phyloP scores from a whole-genome alignment of 73 alveolate species.

The Uronychia setigera region DNA sequence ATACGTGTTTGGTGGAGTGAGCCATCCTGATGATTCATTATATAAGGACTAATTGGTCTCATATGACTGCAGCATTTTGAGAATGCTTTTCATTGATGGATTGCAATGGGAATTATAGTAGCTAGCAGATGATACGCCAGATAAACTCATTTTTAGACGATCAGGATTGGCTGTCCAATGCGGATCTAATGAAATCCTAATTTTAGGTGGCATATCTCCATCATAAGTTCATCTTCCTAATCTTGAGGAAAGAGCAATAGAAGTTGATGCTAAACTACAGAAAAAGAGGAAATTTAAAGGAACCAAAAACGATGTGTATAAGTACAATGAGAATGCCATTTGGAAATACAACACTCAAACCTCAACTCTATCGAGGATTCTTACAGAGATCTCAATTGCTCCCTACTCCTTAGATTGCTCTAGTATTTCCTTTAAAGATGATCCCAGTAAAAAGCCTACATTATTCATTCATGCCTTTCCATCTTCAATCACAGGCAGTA shows the following conservation, averaged over 20 bases:
- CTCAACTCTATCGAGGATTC: too few relatives aligned
- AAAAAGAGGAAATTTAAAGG: too few relatives aligned
- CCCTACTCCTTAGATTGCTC: background rate
- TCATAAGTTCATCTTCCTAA: background rate
- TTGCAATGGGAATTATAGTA: background rate
- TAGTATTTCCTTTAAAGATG: too few relatives aligned
- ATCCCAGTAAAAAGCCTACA: too few relatives aligned
- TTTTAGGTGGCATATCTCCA: background rate
- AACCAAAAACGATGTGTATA: too few relatives aligned
- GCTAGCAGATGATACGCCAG: background rate
- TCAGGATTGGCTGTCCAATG: background rate
- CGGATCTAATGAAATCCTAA: background rate
- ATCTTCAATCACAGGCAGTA: too few relatives aligned
- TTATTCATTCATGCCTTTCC: too few relatives aligned
- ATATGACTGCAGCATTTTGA: background rate
- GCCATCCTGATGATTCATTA: background rate
- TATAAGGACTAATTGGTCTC: background rate
- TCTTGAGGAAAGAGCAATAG: too few relatives aligned
- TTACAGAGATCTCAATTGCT: too few relatives aligned
- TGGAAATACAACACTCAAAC: too few relatives aligned
- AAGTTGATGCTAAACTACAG: too few relatives aligned
- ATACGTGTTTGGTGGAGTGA: background rate
- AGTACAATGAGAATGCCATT: too few relatives aligned
- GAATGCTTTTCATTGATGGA: background rate
- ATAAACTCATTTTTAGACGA: background rate